Percentiles rank a stretch among this genome's conserved stretches.
Conservation (phyloP, 1,284 basidiomycete species). For the Moniliella sp. region DNA sequence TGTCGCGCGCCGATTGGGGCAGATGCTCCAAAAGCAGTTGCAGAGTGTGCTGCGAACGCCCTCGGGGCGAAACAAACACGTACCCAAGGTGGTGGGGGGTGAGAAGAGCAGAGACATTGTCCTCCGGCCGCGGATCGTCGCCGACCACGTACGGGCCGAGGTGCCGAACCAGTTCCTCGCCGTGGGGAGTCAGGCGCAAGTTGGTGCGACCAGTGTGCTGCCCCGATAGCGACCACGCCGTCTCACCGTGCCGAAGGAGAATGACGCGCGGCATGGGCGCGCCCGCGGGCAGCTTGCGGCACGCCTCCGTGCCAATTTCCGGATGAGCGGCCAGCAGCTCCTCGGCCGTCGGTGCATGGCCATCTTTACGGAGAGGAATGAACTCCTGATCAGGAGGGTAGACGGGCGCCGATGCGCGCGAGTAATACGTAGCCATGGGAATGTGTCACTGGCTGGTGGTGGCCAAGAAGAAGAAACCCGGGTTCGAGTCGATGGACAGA, state of each 20-base stretch:
- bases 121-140: no score
- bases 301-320: no score
- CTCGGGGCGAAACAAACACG: conserved; percentile 19
- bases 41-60: conserved; percentile 16
- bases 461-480: no score
- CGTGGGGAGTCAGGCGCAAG: conserved; percentile 21
- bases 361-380: no score
- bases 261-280: conserved; percentile 24
- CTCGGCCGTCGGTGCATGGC: no score
- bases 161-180: conserved; percentile 17
- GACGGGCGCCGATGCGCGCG: no score
- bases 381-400: no score
- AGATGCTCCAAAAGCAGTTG: conserved; percentile 19
- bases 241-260: conserved; percentile 28
- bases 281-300: neutral
- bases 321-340: no score
- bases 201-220: conserved; percentile 29
- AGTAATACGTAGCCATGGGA: no score
- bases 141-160: conserved; percentile 21
- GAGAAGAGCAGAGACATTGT: conserved; percentile 12
- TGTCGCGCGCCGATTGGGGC: conserved; percentile 4
- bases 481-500: no score
- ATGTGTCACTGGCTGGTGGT: no score
- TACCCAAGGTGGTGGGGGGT: conserved; percentile 16
- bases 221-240: conserved; percentile 28